These are phyloP conservation scores for Deinandra increscens DNA, from an alignment of 129 eudicot species.

Conservation along the genomic window DNA sequence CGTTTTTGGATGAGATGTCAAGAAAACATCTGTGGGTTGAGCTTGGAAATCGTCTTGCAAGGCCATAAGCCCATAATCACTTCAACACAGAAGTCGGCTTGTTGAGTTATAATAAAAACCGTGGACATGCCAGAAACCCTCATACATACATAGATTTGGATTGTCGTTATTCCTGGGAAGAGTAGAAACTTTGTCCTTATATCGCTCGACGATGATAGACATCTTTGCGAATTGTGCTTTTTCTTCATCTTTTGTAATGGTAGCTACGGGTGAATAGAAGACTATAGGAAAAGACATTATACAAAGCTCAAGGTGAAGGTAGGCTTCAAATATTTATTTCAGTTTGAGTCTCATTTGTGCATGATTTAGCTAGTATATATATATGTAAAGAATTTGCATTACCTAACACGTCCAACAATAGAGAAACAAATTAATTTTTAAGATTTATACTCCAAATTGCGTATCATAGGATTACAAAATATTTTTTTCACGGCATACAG, in stretches of 20 bases:
- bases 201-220: constrained; percentile 7
- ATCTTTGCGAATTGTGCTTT: constrained; percentile 11
- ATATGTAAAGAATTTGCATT: no score
- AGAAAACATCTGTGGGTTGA: constrained; percentile 23
- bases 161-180: constrained; percentile 26
- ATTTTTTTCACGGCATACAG: no score
- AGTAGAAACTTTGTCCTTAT: constrained; percentile 10
- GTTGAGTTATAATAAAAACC: constrained; percentile 16
- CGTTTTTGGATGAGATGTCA: constrained; percentile 36
- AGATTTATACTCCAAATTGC: no score
- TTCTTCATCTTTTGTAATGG: constrained; percentile 22
- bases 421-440: no score
- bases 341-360: no score
- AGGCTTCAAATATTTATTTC: neutral
- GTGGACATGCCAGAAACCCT: constrained; percentile 34
- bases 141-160: constrained; percentile 9
- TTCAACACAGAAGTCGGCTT: constrained; percentile 18
- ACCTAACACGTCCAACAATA: no score
- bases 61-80: constrained; percentile 26
- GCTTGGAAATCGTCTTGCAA: constrained; percentile 31
- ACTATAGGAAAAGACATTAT: neutral
- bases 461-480: no score
- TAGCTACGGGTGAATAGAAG: constrained; percentile 22
- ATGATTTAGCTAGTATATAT: no score
- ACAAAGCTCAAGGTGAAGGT: neutral